Base-by-base conservation (phyloP, 257 asterid genomes). In the Dorcoceras hygrometricum region DNA sequence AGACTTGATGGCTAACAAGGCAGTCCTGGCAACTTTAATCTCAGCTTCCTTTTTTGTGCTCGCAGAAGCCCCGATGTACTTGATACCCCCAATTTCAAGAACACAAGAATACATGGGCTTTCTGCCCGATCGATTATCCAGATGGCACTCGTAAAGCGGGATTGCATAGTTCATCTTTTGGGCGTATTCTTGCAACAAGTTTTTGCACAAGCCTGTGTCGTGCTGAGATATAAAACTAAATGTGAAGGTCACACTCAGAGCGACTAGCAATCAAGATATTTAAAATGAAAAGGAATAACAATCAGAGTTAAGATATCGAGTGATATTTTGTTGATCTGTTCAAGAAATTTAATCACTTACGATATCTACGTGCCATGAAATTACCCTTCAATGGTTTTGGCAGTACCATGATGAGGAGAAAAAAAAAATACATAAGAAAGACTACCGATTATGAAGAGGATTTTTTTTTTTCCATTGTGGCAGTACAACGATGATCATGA, bases 21-120 rank as follows among this genome's bases (percentile, higher is more conserved):
- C 99, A n/a, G 95, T 90, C 64, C 99, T 66, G 8, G 99, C 99
- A 71, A 96, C 99, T 83, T 94, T 94, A 32, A 83, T 84, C 77
- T 88, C 97, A 27, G 99, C 97, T 73, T 88, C 95, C 75, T 88
- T 94, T 76, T 90, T 94, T 20, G 96, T 82, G 77, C 76, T 74
- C 28, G 99, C 90, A 59, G 89, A 75, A 68, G 84, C 95, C 58
- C 99, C 99, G 3, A 94, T 81, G 57, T 94, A 90, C 43, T 76
- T 85, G 50, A 83, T 89, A 34, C 91, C 88, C 56, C 96, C 97
- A 22, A 89, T 82, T 22, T 94, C 97, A 66, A 86, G 89, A 23
- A 79, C 75, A 59, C 97, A 88, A 1, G 87, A 74, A 74, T 75
- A 88, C 69, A 70, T 63, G 71, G 79, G 25, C 0, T 8, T 31